Conservation (phyloP, 192 early-diverging fungal species). For the Coemansia erecta region DNA sequence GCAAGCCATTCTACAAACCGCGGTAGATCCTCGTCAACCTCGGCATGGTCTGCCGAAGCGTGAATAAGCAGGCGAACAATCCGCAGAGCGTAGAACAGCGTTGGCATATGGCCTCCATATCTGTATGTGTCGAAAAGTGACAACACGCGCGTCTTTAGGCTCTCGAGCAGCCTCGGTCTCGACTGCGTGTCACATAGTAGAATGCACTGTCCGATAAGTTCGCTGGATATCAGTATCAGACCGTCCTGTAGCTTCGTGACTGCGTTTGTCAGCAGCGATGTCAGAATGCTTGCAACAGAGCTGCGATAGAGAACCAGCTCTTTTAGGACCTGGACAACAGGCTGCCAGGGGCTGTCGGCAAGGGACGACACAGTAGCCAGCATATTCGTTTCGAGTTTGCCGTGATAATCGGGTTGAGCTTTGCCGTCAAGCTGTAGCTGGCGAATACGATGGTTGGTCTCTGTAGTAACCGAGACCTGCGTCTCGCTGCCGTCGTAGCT, state of each 20-base stretch:
- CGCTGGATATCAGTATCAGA: constrained; percentile 23
- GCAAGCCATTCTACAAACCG: constrained; percentile 45
- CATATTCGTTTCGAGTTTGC: constrained; percentile 23
- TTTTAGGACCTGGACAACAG: constrained; percentile 11
- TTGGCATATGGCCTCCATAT: constrained; percentile 34
- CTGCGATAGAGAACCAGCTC: constrained; percentile 4
- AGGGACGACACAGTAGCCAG: constrained; percentile 7
- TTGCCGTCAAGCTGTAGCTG: not conserved
- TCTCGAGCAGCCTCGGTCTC: not conserved
- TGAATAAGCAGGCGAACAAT: constrained; percentile 11
- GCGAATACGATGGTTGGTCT: constrained; percentile 1
- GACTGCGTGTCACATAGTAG: constrained; percentile 1
- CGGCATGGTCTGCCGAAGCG: not conserved
- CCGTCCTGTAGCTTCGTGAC: constrained; percentile 17
- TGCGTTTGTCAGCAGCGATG: constrained; percentile 2
- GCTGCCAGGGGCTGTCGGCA: constrained; percentile 7
- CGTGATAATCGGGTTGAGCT: not conserved
- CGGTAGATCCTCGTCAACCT: constrained; percentile 35
- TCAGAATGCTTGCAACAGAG: constrained; percentile 1
- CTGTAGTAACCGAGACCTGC: constrained; percentile 5
- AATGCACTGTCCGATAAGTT: constrained; percentile 17
- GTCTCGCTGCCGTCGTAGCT: not conserved
- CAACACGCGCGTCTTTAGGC: constrained; percentile 26
- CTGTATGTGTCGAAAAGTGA: constrained; percentile 23
- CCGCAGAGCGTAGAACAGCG: constrained; percentile 28